Base-by-base conservation (phyloP, 2,329 filamentous ascomycete species). In the Trichocomaceae sp. region DNA sequence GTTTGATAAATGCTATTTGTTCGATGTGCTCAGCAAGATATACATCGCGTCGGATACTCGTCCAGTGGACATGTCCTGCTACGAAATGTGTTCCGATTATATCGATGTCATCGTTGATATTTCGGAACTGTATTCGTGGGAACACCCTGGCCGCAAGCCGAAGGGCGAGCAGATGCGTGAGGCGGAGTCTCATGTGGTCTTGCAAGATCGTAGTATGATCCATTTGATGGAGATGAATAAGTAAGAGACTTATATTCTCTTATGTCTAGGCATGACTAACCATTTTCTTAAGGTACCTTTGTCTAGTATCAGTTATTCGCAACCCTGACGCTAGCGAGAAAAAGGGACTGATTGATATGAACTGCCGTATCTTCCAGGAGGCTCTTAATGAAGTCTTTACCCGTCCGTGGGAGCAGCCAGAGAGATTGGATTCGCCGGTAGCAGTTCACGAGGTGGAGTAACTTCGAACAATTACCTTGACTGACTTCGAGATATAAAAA, bases 91-190 rank as follows among this genome's bases (percentile, higher is more conserved):
- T 75, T 95, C 90, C 49, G 93, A 99, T 69, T 97, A 96, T 69
- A 96, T 99, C 63, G 93, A 99, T 70, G 90, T 97, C 58, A 95
- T 99, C 59, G 92, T 97, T 56, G 93, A 99, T 69, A 87, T 97
- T 52, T 93, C 90, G 26, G 92, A 97, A 68, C 86, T 99, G 39
- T 99, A 96, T 67, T 92, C 91, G 46, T 97, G 80, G 80, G 77
- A 81, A 59, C 72, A 80, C 33, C 70, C 65, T 49, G 67, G 65
- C 52, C 72, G 70, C 54, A 70, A 70, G 50, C 63, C 69, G 3
- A 69, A 70, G 48, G 74, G 73, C 1, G 71, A 73, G 6, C 75
- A 76, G 61, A 72, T 73, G 47, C 76, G 77, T 49, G 79, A 82
- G 58, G 80, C 81, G 1, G 83, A 86, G 65, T 84, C 82, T 58